Evolutionary conservation across 495 filamentous ascomycete species (phyloP).

Genomic region (Bryoglossum gracile): DNA sequence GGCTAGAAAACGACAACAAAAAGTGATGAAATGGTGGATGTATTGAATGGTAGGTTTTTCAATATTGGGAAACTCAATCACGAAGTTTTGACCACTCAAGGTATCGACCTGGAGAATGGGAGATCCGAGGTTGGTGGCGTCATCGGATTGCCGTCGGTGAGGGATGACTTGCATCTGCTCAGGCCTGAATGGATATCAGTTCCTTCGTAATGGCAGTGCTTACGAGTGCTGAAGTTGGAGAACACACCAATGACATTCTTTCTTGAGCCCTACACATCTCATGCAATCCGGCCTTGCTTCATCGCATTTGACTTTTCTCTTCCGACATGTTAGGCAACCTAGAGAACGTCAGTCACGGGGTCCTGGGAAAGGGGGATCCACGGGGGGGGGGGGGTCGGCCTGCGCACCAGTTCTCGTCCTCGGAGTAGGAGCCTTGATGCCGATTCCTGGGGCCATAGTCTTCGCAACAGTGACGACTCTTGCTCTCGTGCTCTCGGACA

Average conservation of each 20-base stretch:
- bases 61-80: constrained; percentile 23
- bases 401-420: constrained; percentile 21
- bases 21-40: constrained; percentile 23
- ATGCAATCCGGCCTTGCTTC: constrained; percentile 23
- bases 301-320: constrained; percentile 28
- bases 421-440: constrained; percentile 22
- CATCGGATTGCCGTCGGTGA: constrained; percentile 3
- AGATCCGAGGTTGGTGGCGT: neutral
- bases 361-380: too few species aligned
- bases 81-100: constrained; percentile 20
- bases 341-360: neutral
- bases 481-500: neutral
- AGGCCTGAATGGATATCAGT: too few species aligned
- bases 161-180: constrained; percentile 17
- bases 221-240: too few species aligned
- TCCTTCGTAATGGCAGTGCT: too few species aligned
- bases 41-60: constrained; percentile 18
- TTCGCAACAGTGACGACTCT: too few species aligned
- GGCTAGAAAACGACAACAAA: constrained; percentile 21
- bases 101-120: neutral
- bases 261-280: constrained; percentile 16
- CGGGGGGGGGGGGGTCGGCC: neutral
- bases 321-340: constrained; percentile 26
- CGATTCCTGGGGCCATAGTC: constrained; percentile 17
- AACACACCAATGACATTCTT: constrained; percentile 22